Evolutionary conservation across 169 alveolate species (phyloP).

Genomic region (Eimeria sp.): DNA sequence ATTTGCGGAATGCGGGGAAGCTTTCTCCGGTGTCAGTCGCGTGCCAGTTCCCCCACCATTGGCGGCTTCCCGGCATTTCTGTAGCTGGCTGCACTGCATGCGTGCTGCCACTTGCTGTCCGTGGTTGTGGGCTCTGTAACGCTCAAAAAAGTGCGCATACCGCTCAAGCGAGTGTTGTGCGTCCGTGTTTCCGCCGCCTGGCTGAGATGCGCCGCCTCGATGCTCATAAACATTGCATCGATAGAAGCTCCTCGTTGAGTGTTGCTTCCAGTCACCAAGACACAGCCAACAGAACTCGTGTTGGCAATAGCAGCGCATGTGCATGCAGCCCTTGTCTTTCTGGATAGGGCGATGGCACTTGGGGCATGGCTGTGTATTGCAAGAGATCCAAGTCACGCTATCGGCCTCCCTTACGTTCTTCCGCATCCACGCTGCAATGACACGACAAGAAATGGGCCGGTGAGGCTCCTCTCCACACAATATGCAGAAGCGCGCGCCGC

Average conservation of each 20-base stretch:
- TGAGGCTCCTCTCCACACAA: constrained; percentile 90
- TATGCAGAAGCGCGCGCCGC: constrained; percentile 90
- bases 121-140: constrained; percentile 79
- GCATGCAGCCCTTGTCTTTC: constrained; percentile 95
- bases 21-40: not conserved
- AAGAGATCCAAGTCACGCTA: constrained; percentile 91
- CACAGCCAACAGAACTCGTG: constrained; percentile 95
- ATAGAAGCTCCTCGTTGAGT: constrained; percentile 70
- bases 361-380: constrained; percentile 92
- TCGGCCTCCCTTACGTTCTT: constrained; percentile 87
- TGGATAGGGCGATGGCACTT: constrained; percentile 90
- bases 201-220: constrained; percentile 55
- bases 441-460: constrained; percentile 91
- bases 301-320: constrained; percentile 93
- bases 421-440: constrained; percentile 86
- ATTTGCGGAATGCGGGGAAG: not conserved
- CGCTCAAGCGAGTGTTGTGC: constrained; percentile 80
- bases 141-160: constrained; percentile 82
- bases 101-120: constrained; percentile 78
- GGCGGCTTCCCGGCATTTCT: constrained; percentile 58
- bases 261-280: constrained; percentile 90
- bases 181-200: constrained; percentile 6
- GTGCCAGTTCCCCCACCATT: constrained; percentile 12
- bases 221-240: constrained; percentile 77
- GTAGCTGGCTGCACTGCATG: constrained; percentile 64